Evolutionary conservation across 805 yeast species (phyloP).

Genomic region (Candida broadrunensis): DNA sequence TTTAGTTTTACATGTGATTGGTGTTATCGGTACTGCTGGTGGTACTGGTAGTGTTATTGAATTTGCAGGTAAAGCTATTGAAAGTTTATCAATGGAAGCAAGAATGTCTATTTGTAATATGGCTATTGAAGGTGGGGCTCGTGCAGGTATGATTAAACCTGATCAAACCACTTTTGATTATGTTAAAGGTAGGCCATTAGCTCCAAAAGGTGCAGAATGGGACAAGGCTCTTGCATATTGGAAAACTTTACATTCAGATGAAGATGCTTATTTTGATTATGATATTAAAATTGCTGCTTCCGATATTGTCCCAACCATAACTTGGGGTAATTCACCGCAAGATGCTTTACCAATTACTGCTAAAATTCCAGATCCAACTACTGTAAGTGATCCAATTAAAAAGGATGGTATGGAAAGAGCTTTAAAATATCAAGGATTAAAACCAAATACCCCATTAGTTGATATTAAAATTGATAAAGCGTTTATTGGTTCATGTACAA

Average conservation of each 20-base stretch:
- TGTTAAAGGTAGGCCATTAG: constrained; percentile 89
- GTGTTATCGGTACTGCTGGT: constrained; percentile 98
- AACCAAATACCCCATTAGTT: constrained; percentile 73
- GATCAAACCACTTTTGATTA: constrained; percentile 87
- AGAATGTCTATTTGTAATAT: constrained; percentile 99
- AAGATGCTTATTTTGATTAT: constrained; percentile 84
- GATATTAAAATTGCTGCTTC: constrained; percentile 77
- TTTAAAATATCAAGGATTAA: constrained; percentile 85
- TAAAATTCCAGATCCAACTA: constrained; percentile 85
- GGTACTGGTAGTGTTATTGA: constrained; percentile 98
- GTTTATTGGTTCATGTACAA: constrained; percentile 97
- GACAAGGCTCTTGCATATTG: constrained; percentile 91
- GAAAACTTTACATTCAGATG: constrained; percentile 84
- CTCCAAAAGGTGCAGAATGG: constrained; percentile 94
- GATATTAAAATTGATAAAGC: constrained; percentile 86
- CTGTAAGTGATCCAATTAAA: constrained; percentile 65
- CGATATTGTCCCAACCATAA: constrained; percentile 92
- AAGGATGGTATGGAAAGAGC: constrained; percentile 89
- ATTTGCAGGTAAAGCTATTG: constrained; percentile 94
- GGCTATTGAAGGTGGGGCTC: constrained; percentile 99
- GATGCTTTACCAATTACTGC: constrained; percentile 96
- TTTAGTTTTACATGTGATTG: constrained; percentile 89
- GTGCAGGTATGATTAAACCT: constrained; percentile 99
- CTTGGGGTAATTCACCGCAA: constrained; percentile 99
- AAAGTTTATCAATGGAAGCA: constrained; percentile 89